phyloP scores from a whole-genome alignment of 805 yeast species.

The Saccharomyces jurei region DNA sequence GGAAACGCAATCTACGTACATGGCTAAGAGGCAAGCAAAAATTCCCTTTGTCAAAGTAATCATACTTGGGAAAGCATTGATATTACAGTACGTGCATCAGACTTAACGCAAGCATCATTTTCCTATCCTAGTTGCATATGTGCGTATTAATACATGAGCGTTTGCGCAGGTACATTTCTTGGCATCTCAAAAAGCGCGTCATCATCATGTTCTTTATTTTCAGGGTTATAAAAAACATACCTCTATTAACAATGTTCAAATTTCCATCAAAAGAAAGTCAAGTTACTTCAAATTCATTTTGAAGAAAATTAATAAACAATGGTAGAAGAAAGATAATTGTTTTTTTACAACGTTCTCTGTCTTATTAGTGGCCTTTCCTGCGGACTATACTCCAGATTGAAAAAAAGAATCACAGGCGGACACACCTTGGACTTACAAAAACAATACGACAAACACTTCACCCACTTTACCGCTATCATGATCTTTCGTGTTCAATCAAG shows the following conservation, averaged over 20 bases:
- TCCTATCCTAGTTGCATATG: not conserved
- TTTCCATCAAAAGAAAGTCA: not conserved
- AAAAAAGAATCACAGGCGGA: not conserved
- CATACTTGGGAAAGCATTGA: not conserved
- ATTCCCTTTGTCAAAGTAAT: not conserved
- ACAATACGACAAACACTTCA: not conserved
- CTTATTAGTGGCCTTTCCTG: not conserved
- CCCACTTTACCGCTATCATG: not conserved
- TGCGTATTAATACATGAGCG: not conserved
- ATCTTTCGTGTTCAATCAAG: not conserved
- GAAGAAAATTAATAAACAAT: not conserved
- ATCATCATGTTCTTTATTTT: not conserved
- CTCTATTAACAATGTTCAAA: not conserved
- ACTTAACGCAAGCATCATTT: not conserved
- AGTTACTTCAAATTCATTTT: not conserved
- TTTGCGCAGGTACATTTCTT: not conserved
- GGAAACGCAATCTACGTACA: not conserved
- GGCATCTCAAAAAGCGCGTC: not conserved
- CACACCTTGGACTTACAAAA: not conserved
- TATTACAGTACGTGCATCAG: not conserved
- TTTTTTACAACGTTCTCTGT: not conserved
- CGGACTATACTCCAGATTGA: not conserved
- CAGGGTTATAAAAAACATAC: not conserved
- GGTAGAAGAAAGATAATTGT: not conserved
- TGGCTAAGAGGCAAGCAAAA: not conserved